Conservation (phyloP, 1,284 basidiomycete genomes). For the Boletus semigastroideus region DNA sequence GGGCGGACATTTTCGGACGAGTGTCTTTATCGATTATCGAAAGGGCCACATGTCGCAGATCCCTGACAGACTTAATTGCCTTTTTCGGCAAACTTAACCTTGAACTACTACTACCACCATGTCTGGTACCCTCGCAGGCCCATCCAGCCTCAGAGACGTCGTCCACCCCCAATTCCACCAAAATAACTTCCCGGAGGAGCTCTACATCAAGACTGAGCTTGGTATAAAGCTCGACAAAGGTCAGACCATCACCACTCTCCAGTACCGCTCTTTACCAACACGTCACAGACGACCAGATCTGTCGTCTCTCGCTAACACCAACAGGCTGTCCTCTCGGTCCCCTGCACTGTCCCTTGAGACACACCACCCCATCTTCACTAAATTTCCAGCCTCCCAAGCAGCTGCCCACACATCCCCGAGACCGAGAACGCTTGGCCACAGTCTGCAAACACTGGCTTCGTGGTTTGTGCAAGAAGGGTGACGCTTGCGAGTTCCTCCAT, state of each 20-base stretch:
- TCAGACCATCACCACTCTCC: slow-evolving; percentile 30
- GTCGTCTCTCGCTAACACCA: slow-evolving; percentile 75
- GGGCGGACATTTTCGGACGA: background rate
- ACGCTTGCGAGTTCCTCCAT: slow-evolving; percentile 98
- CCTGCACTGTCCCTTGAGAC: slow-evolving; percentile 84
- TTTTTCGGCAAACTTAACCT: background rate
- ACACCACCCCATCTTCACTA: slow-evolving; percentile 79
- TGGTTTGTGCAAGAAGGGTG: slow-evolving; percentile 97
- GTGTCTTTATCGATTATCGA: background rate
- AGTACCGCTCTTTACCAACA: background rate
- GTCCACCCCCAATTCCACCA: slow-evolving; percentile 92
- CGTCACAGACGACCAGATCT: slow-evolving; percentile 83
- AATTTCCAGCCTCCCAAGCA: slow-evolving; percentile 89
- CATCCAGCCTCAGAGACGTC: slow-evolving; percentile 70
- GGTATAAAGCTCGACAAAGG: slow-evolving; percentile 93
- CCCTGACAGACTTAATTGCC: background rate
- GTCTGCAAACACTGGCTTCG: slow-evolving; percentile 99
- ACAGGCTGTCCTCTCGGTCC: slow-evolving; percentile 88
- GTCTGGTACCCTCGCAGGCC: slow-evolving; percentile 58
- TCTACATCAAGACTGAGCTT: slow-evolving; percentile 81
- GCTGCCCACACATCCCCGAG: slow-evolving; percentile 76
- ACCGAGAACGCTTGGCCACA: slow-evolving; percentile 84
- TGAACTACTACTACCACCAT: slow-evolving; percentile 16
- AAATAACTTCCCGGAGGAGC: slow-evolving; percentile 84
- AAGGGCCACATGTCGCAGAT: background rate